phyloP scores from a whole-genome alignment of 2,329 filamentous ascomycete genomes.

The Venturia carpophila region DNA sequence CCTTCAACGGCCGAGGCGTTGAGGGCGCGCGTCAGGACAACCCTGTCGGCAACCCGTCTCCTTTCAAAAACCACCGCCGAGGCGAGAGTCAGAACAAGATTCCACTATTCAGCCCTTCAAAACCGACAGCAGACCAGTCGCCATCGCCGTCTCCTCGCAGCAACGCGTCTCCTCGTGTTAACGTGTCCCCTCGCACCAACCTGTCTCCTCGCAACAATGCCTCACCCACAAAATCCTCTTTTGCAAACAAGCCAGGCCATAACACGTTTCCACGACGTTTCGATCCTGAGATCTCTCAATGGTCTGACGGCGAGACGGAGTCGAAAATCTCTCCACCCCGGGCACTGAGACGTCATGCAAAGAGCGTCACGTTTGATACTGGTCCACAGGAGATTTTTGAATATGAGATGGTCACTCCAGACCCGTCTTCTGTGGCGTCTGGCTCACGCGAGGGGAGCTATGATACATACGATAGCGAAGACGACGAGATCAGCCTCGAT shows the following conservation, averaged over 20 bases:
- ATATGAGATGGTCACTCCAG: slow-evolving; percentile 95
- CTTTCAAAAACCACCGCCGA: slow-evolving; percentile 28
- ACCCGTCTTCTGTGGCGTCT: slow-evolving; percentile 83
- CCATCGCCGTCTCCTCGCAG: slow-evolving; percentile 31
- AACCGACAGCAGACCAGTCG: slow-evolving; percentile 27
- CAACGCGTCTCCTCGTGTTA: slow-evolving; percentile 18
- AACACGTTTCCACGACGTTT: slow-evolving; percentile 53
- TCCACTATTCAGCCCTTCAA: slow-evolving; percentile 50
- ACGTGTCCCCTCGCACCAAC: slow-evolving; percentile 19
- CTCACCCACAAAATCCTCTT: slow-evolving; percentile 84
- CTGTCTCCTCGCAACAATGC: slow-evolving; percentile 37
- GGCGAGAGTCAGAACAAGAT: slow-evolving; percentile 55
- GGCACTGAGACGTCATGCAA: slow-evolving; percentile 72
- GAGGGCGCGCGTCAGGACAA: slow-evolving; percentile 47
- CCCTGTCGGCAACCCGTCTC: slow-evolving; percentile 19
- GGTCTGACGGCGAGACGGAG: slow-evolving; percentile 40
- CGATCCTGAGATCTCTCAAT: slow-evolving; percentile 60
- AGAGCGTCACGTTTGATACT: slow-evolving; percentile 95
- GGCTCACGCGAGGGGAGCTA: slow-evolving; percentile 90
- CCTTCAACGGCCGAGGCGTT: slow-evolving; percentile 53
- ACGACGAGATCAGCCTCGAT: slow-evolving; percentile 14
- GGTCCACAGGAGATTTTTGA: slow-evolving; percentile 92
- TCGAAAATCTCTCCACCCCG: slow-evolving; percentile 48
- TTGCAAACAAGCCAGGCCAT: slow-evolving; percentile 57
- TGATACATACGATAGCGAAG: slow-evolving; percentile 50